Conservation (phyloP, 2,329 filamentous ascomycete genomes). For the Cercospora berteroae region DNA sequence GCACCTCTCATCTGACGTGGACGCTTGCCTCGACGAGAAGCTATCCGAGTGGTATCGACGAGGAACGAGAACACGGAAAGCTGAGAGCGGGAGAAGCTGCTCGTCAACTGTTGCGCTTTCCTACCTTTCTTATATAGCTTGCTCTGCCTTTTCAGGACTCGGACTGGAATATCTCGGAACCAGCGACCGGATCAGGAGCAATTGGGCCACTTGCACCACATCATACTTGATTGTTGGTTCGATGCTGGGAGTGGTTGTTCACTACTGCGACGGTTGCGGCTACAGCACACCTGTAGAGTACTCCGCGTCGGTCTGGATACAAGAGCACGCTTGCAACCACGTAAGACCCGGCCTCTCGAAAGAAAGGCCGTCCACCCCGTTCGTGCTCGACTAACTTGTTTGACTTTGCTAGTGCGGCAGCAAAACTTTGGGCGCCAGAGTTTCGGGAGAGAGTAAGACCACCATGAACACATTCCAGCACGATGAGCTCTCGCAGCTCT, state of each 20-base stretch:
- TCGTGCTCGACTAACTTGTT: slow-evolving; percentile 26
- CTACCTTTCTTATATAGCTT: slow-evolving; percentile 15
- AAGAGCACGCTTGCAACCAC: slow-evolving; percentile 46
- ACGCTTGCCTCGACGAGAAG: slow-evolving; percentile 28
- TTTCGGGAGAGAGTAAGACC: slow-evolving; percentile 45
- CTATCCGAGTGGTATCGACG: slow-evolving; percentile 30
- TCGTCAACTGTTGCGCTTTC: slow-evolving; percentile 11
- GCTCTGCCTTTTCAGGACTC: background rate
- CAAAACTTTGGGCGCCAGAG: slow-evolving; percentile 44
- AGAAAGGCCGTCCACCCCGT: slow-evolving; percentile 20
- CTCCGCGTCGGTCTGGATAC: slow-evolving; percentile 45
- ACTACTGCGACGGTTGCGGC: slow-evolving; percentile 33
- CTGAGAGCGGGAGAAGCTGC: slow-evolving; percentile 17
- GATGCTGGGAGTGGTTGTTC: slow-evolving; percentile 34
- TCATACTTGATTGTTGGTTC: slow-evolving; percentile 3
- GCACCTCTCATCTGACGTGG: slow-evolving; percentile 17
- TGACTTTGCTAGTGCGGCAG: slow-evolving; percentile 42
- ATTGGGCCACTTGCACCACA: background rate
- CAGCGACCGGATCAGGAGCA: background rate
- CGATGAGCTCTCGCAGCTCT: slow-evolving; percentile 78
- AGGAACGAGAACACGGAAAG: slow-evolving; percentile 18
- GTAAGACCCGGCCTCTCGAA: slow-evolving; percentile 41
- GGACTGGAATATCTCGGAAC: background rate
- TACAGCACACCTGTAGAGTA: slow-evolving; percentile 41
- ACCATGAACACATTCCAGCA: slow-evolving; percentile 59